These are phyloP conservation scores for Stagonosporopsis tanaceti DNA, from an alignment of 2,329 filamentous ascomycete genomes.

Conservation along the genomic window DNA sequence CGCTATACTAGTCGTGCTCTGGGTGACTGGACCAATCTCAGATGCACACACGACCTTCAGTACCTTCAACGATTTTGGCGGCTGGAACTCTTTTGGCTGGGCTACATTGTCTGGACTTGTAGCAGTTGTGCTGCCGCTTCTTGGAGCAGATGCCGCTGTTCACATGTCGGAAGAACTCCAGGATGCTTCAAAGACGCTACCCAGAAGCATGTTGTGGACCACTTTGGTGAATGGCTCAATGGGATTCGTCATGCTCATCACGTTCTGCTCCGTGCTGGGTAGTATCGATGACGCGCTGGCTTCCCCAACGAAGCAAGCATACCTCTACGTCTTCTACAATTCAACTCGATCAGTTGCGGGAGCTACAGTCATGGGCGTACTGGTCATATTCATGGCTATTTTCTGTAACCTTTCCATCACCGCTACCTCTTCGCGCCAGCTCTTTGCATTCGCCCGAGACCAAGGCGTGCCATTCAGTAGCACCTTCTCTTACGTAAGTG, in stretches of 20 bases:
- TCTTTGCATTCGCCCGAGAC: slow-evolving; percentile 46
- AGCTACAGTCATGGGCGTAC: slow-evolving; percentile 30
- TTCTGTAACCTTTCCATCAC: slow-evolving; percentile 36
- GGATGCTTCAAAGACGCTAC: neutral
- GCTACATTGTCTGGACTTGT: slow-evolving; percentile 11
- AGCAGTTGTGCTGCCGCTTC: neutral
- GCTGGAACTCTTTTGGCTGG: slow-evolving; percentile 36
- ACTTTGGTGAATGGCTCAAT: neutral
- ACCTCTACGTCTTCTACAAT: neutral
- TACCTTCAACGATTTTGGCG: slow-evolving; percentile 37
- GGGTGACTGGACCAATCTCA: slow-evolving; percentile 38
- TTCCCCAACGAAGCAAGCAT: neutral
- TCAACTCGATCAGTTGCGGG: slow-evolving; percentile 15
- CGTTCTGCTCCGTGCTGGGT: neutral
- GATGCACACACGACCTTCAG: slow-evolving; percentile 34
- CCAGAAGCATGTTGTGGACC: neutral
- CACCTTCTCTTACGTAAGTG: slow-evolving; percentile 23
- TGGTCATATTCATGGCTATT: slow-evolving; percentile 38
- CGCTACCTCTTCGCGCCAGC: slow-evolving; percentile 41
- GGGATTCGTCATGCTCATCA: neutral
- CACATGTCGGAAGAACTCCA: neutral
- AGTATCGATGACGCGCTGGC: neutral
- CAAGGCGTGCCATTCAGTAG: slow-evolving; percentile 26
- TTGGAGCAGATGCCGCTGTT: neutral
- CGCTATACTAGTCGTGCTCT: slow-evolving; percentile 53